phyloP scores from a whole-genome alignment of 2,329 filamentous ascomycete genomes.

The Penicillium sp. region DNA sequence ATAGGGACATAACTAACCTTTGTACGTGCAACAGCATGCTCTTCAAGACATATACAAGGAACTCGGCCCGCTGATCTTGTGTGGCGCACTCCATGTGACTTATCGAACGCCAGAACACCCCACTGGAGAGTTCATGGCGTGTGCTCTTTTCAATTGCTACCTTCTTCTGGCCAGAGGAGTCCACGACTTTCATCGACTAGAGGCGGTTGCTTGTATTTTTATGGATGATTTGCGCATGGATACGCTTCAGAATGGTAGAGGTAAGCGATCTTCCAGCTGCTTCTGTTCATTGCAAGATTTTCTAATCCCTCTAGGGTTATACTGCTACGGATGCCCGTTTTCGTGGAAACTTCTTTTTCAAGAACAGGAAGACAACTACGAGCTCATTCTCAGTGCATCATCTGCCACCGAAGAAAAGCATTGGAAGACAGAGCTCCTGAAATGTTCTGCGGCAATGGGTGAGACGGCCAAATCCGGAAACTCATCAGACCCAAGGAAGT shows the following conservation, averaged over 20 bases:
- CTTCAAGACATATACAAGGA: conserved; percentile 64
- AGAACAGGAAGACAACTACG: conserved; percentile 70
- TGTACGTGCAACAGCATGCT: conserved; percentile 13
- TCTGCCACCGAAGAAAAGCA: conserved; percentile 73
- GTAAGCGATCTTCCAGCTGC: conserved; percentile 22
- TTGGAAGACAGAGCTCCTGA: conserved; percentile 70
- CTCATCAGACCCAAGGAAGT: conserved; percentile 27
- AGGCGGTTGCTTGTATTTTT: conserved; percentile 70
- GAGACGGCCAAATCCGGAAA: conserved; percentile 50
- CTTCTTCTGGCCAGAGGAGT: conserved; percentile 70
- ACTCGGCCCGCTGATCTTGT: conserved; percentile 76
- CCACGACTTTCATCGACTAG: conserved; percentile 65
- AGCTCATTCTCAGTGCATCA: conserved; percentile 83
- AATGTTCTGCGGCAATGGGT: conserved; percentile 50
- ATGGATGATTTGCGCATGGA: conserved; percentile 47
- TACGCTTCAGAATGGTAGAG: conserved; percentile 35
- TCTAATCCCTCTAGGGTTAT: conserved; percentile 59
- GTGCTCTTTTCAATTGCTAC: conserved; percentile 76
- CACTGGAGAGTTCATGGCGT: conserved; percentile 78
- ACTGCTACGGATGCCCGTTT: conserved; percentile 80
- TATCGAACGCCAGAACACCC: conserved; percentile 70
- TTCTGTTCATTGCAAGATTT: conserved; percentile 13
- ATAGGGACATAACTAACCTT: not conserved
- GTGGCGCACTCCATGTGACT: conserved; percentile 77
- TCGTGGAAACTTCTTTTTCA: conserved; percentile 93